Conservation (phyloP, 768 basidiomycete genomes). For the Pluteus cervinus region DNA sequence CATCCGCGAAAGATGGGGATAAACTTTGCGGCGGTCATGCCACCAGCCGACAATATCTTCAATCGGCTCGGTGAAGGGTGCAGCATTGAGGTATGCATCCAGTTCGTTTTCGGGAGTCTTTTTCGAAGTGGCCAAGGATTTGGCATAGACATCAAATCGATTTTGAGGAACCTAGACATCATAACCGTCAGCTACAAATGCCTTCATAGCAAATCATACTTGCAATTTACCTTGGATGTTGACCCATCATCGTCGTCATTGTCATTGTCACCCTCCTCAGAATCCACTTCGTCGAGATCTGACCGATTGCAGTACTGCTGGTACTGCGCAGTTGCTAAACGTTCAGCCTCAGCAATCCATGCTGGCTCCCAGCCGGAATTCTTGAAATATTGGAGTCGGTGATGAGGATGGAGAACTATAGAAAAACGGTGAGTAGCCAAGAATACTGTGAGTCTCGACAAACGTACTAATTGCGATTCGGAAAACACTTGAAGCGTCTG, state of each 20-base stretch:
- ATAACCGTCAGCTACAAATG: slow-evolving; percentile 1
- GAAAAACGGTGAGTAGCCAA: not conserved
- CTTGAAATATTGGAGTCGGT: slow-evolving; percentile 27
- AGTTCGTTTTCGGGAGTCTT: slow-evolving; percentile 9
- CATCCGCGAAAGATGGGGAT: slow-evolving; percentile 17
- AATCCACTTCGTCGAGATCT: slow-evolving; percentile 2
- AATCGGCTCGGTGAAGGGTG: slow-evolving; percentile 8
- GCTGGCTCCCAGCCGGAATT: slow-evolving; percentile 13
- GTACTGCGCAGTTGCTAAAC: slow-evolving; percentile 12
- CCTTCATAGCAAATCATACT: not conserved
- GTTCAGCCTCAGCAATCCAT: slow-evolving; percentile 17
- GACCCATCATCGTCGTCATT: slow-evolving; percentile 1
- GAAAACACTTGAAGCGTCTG: not conserved
- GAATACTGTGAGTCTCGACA: not conserved
- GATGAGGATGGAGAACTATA: slow-evolving; percentile 23
- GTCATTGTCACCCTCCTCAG: not conserved
- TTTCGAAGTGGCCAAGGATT: not conserved
- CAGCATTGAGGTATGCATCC: slow-evolving; percentile 12
- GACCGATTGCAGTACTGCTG: slow-evolving; percentile 1
- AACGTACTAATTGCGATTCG: not conserved
- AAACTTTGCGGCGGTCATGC: slow-evolving; percentile 6
- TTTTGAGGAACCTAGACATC: slow-evolving; percentile 3
- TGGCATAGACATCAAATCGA: not conserved
- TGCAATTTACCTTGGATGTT: slow-evolving; percentile 1
- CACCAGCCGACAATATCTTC: slow-evolving; percentile 15